Evolutionary conservation across 2,329 filamentous ascomycete genomes (phyloP), one percentile per base, ranked within the genome.

Genomic region (Colletotrichum endophyticum): DNA sequence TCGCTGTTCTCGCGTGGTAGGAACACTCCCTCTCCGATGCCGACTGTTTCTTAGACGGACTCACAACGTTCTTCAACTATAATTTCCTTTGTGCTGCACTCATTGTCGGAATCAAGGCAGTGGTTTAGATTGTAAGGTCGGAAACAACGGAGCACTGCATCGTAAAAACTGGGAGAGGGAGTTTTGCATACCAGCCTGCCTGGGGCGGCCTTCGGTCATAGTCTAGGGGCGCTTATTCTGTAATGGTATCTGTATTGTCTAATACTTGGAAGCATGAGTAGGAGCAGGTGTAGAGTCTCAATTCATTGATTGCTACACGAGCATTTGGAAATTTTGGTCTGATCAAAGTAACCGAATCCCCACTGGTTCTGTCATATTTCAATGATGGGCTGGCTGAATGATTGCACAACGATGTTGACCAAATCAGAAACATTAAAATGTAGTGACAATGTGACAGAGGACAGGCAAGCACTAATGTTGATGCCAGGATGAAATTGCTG

Each of bases 1-100:
- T 75, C 66, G 11, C 66, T 77, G 4, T 77, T 77, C n/a, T 70
- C 66, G 16, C 72, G 75, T 25, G 70, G 59, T 13, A 77, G 34
- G 75, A 71, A 6, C 61, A 63, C 61, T 19, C 56, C 70, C 27
- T 36, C 57, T 2, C 57, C 73, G 19, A 66, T 66, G 68, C 49
- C 73, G 19, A 57, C 64, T 2, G 70, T 64, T 11, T 44, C 44
- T 36, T 76, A 61, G 16, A 32, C 7, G 32, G 15, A 16, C 22
- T 13, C 6, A 22, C 25, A 32, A 59, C 16, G 13, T 36, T 9
- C 22, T 32, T 15, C 64, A 34, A 16, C 11, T 44, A 28, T 61
- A 53, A 16, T 76, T 66, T 73, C 70, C n/a, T 76, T 76, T 74
- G 70, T 73, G 27, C 53, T 32, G 64, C 59, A 15, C 9, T 74